Base-by-base conservation (phyloP, 2,329 filamentous ascomycete species). In the Beauveria bassiana region DNA sequence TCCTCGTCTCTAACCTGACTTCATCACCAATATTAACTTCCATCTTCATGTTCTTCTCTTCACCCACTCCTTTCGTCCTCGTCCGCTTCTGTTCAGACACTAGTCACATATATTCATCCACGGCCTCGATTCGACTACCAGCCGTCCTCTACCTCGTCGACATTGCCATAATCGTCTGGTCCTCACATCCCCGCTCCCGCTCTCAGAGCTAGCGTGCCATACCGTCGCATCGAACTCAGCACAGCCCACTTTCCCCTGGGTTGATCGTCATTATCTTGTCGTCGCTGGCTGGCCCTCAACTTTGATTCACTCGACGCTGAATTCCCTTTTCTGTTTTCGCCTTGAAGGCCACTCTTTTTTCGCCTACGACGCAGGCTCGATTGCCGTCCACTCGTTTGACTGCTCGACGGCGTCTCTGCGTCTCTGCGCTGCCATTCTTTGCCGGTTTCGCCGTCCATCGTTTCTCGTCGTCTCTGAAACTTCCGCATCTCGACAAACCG, bases 221-320 rank as follows among this genome's bases (percentile, higher is more conserved):
- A 52, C 18, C 20, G 58, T 46, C 58, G 49, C 34, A 54, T 54
- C 58, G 3, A 40, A 42, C 49, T 12, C 43, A 54, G 16, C 34
- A 14, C 20, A 47, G 22, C 28, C 46, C 45, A 50, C 46, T 16
- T 38, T 24, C 49, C 58, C 50, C 40, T 42, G 18, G 50, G 46
- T 20, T 26, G 60, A 56, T 56, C 45, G 53, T 56, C 52, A 56
- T 43, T 51, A 45, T 28, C 43, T 14, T 34, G 26, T 46, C 28
- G 38, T 26, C 14, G 5, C 9, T 47, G 24, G 9, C 7, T 46
- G 45, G n/a, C 53, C 20, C 47, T 61, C 26, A 42, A 24, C 42
- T 57, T 26, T 61, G 62, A 61, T 63, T 63, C 62, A 63, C 62
- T 61, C 24, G 53, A 51, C 54, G 40, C 57, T 31, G 43, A 58